A percentile compares a stretch with the other conserved stretches of the same genome.
Conservation (phyloP, 352 stramenopile species). For the Peronospora tabacina region DNA sequence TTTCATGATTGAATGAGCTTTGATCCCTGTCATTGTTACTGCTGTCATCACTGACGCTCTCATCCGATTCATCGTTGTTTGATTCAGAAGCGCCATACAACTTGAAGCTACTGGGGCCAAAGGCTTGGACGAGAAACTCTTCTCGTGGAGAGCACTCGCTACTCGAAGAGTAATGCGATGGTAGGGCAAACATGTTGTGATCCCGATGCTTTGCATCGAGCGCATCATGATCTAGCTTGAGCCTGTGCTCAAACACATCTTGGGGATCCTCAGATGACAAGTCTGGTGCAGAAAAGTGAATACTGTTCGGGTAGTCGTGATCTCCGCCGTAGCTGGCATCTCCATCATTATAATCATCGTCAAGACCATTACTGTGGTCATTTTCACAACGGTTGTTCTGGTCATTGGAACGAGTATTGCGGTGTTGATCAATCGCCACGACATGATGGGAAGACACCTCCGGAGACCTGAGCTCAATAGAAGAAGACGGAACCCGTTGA, state of each 20-base stretch:
- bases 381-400: constrained; percentile 27
- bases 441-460: constrained; percentile 15
- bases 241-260: constrained; percentile 15
- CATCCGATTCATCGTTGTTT: constrained; percentile 25
- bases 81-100: constrained; percentile 27
- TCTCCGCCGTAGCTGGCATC: constrained; percentile 3
- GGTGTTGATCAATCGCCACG: constrained; percentile 8
- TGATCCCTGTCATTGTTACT: constrained; percentile 29
- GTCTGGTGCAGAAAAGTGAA: constrained; percentile 5
- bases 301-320: constrained; percentile 12
- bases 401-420: constrained; percentile 7
- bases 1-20: constrained; percentile 6
- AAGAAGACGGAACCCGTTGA: constrained; percentile 11
- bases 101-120: constrained; percentile 51
- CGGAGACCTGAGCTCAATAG: constrained; percentile 16
- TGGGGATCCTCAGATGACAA: constrained; percentile 17
- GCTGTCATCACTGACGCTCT: constrained; percentile 24
- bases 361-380: constrained; percentile 14
- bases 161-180: constrained; percentile 11
- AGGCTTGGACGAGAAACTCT: constrained; percentile 64
- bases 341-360: constrained; percentile 11
- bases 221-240: constrained; percentile 17
- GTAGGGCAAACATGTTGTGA: constrained; percentile 22
- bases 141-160: constrained; percentile 55
- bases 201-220: constrained; percentile 17